These are phyloP conservation scores for Leccinellum luteum DNA, from an alignment of 768 basidiomycete species.

Conservation along the genomic window DNA sequence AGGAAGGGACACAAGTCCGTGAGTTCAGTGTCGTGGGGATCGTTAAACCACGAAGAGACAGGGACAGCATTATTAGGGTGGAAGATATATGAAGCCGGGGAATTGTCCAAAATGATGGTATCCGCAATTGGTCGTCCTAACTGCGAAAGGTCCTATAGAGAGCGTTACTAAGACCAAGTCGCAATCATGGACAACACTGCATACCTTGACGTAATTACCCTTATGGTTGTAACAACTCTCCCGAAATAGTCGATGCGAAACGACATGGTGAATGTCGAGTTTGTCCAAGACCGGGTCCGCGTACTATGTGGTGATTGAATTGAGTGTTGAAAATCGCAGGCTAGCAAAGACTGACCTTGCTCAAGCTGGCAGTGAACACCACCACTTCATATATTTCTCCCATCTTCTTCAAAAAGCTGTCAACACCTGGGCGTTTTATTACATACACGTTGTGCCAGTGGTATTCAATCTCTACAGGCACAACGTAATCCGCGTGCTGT, in stretches of 20 bases:
- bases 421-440: conserved; percentile 97
- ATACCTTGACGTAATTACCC: conserved; percentile 98
- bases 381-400: conserved; percentile 98
- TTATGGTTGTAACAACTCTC: conserved; percentile 99
- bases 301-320: conserved; percentile 54
- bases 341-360: conserved; percentile 67
- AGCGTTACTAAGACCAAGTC: conserved; percentile 1
- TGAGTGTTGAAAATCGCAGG: neutral
- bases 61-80: conserved; percentile 99
- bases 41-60: conserved; percentile 99
- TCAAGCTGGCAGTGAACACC: conserved; percentile 95
- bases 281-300: conserved; percentile 99
- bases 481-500: conserved; percentile 93
- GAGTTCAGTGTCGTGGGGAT: conserved; percentile 96
- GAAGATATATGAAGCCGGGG: conserved; percentile 98
- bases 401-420: conserved; percentile 96
- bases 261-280: conserved; percentile 88
- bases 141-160: conserved; percentile 91
- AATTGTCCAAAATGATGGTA: conserved; percentile 98
- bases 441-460: conserved; percentile 99
- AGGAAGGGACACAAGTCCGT: conserved; percentile 96
- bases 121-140: conserved; percentile 91
- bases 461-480: conserved; percentile 98
- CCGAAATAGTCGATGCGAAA: conserved; percentile 91
- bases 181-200: conserved; percentile 11